Conservation (phyloP, 176 grass and related monocot genomes). For the Dendrocalamus sinicus region DNA sequence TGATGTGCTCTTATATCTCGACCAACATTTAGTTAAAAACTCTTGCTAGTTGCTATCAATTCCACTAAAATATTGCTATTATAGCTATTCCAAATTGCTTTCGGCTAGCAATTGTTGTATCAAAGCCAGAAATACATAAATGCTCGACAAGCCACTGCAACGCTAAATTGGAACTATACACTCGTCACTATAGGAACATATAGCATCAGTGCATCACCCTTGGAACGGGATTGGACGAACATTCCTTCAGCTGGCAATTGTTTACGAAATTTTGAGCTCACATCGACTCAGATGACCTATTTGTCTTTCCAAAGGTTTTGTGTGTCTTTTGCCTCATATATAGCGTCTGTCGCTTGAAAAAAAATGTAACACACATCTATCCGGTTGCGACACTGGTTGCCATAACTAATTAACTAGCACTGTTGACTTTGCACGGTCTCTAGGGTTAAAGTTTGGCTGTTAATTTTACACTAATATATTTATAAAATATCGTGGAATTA, state of each 20-base stretch:
- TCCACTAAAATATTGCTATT: neutral
- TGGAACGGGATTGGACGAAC: too few relatives aligned
- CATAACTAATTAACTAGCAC: too few relatives aligned
- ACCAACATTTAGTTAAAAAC: neutral
- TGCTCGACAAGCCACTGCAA: neutral
- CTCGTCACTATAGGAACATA: too few relatives aligned
- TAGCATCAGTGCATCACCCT: too few relatives aligned
- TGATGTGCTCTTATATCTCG: neutral
- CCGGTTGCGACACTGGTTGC: too few relatives aligned
- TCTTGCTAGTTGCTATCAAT: neutral
- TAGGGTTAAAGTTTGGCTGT: too few relatives aligned
- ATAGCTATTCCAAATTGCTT: neutral
- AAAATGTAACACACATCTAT: too few relatives aligned
- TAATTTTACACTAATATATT: too few relatives aligned
- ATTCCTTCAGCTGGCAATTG: too few relatives aligned
- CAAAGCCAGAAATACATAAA: neutral
- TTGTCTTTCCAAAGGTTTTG: neutral
- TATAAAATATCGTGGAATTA: too few relatives aligned
- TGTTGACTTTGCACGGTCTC: too few relatives aligned
- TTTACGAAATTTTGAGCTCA: too few relatives aligned
- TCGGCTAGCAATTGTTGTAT: neutral
- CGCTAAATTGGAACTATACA: neutral
- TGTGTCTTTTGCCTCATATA: neutral
- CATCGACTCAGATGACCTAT: neutral
- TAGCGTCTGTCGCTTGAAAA: neutral